These are phyloP conservation scores for Piloderma croceum DNA, from an alignment of 768 basidiomycete species.

Conservation along the genomic window DNA sequence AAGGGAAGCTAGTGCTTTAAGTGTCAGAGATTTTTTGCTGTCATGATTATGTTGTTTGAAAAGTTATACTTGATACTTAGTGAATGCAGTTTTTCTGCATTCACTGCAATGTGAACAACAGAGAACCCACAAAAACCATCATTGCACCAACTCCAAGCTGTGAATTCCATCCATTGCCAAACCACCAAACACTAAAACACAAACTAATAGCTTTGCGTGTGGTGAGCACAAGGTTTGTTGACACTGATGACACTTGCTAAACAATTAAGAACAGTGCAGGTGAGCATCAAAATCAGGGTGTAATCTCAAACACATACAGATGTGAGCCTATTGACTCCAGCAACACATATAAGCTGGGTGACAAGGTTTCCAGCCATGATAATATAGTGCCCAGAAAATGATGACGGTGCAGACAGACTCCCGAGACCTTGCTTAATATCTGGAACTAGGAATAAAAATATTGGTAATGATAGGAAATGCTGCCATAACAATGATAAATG, in stretches of 20 bases:
- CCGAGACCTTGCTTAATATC: slow-evolving; percentile 51
- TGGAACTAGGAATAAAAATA: slow-evolving; percentile 57
- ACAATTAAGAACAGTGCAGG: neutral
- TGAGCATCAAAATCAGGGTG: neutral
- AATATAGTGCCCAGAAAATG: slow-evolving; percentile 31
- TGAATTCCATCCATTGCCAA: slow-evolving; percentile 65
- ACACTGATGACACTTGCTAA: slow-evolving; percentile 72
- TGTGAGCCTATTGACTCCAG: slow-evolving; percentile 77
- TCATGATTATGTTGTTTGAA: no score
- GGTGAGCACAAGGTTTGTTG: slow-evolving; percentile 77
- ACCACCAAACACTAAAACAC: slow-evolving; percentile 81
- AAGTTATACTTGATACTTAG: no score
- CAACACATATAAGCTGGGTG: slow-evolving; percentile 76
- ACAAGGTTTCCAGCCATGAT: slow-evolving; percentile 59
- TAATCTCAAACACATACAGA: slow-evolving; percentile 45
- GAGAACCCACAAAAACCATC: slow-evolving; percentile 69
- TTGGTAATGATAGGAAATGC: slow-evolving; percentile 77
- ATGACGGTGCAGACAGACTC: slow-evolving; percentile 38
- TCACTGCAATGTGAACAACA: no score
- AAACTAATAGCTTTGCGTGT: slow-evolving; percentile 76
- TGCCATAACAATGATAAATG: slow-evolving; percentile 21
- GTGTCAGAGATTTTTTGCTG: no score
- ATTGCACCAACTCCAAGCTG: slow-evolving; percentile 60
- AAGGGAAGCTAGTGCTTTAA: no score
- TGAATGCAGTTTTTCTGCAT: no score